Evolutionary conservation across 805 yeast species (phyloP).

Genomic region (Komagataella pastoris): DNA sequence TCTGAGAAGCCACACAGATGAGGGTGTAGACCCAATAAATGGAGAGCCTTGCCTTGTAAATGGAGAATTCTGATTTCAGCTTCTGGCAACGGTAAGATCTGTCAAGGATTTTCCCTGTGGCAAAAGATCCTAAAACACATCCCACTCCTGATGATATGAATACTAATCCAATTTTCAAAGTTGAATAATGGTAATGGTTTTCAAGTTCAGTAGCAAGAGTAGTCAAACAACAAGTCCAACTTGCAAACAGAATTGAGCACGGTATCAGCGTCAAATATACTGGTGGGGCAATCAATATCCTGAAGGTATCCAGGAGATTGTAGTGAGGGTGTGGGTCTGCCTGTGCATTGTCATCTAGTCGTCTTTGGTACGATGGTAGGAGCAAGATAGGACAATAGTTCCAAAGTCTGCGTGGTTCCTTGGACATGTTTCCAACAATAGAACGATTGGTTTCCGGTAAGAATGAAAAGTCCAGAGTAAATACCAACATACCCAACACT

Average conservation of each 20-base stretch:
- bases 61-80: constrained; percentile 26
- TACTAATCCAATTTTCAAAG: constrained; percentile 44
- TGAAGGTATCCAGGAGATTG: constrained; percentile 21
- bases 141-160: constrained; percentile 58
- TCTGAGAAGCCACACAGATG: constrained; percentile 22
- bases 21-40: constrained; percentile 26
- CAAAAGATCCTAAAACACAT: constrained; percentile 42
- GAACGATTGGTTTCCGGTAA: constrained; percentile 27
- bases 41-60: constrained; percentile 34
- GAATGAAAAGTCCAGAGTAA: constrained; percentile 16
- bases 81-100: constrained; percentile 26
- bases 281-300: constrained; percentile 27
- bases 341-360: neutral
- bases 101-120: constrained; percentile 40
- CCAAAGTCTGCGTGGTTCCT: constrained; percentile 1
- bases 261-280: constrained; percentile 35
- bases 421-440: constrained; percentile 21
- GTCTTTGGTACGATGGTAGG: constrained; percentile 1
- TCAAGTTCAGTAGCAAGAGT: constrained; percentile 40
- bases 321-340: constrained; percentile 5
- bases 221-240: constrained; percentile 52
- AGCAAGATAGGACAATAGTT: constrained; percentile 4
- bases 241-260: constrained; percentile 43
- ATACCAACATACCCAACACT: constrained; percentile 38
- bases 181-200: constrained; percentile 29